Evolutionary conservation across 345 rosid species (phyloP).

Genomic region (Eucalyptus globulus): DNA sequence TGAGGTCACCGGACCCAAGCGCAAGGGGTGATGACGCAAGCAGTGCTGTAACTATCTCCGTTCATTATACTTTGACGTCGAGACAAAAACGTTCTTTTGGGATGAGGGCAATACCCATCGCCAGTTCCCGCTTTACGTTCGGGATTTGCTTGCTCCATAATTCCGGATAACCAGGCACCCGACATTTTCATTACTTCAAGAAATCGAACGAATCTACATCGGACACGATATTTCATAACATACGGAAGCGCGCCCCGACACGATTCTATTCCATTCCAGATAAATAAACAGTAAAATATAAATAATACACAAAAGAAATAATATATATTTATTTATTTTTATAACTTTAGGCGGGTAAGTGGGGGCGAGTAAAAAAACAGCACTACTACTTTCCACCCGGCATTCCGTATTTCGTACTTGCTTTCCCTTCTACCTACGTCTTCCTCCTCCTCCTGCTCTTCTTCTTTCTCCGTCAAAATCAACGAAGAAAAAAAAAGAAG

Average conservation of each 20-base stretch:
- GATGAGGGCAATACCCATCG: background rate
- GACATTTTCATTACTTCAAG: background rate
- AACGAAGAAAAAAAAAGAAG: no score
- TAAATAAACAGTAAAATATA: no score
- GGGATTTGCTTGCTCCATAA: background rate
- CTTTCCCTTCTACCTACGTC: background rate
- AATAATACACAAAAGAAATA: no score
- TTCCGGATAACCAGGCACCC: background rate
- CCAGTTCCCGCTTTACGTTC: background rate
- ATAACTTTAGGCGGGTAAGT: background rate
- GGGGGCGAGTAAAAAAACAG: background rate
- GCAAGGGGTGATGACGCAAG: rapidly evolving
- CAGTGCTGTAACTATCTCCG: background rate
- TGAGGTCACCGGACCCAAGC: background rate
- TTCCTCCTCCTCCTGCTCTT: background rate
- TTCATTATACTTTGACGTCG: background rate
- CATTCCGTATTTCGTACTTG: background rate
- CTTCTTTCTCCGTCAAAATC: background rate
- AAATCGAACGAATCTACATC: background rate
- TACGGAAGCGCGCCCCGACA: background rate
- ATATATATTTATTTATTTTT: no score
- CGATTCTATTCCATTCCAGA: background rate
- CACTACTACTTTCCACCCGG: background rate
- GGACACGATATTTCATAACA: rapidly evolving
- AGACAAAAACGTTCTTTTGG: background rate